Evolutionary conservation across 2,329 filamentous ascomycete species (phyloP).

Genomic region (Diplocarpon mali): DNA sequence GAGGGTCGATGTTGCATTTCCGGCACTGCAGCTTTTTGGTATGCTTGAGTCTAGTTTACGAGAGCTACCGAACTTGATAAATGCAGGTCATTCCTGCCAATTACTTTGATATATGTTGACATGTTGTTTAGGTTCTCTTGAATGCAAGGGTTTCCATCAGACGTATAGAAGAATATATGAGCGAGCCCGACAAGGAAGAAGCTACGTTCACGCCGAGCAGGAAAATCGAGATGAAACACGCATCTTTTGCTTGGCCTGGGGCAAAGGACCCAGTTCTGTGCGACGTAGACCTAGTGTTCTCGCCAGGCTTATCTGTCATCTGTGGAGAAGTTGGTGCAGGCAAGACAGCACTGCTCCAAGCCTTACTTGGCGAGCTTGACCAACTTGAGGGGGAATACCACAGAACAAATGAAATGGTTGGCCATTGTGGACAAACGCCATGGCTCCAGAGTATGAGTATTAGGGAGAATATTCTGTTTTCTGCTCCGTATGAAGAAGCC

Average conservation of each 20-base stretch:
- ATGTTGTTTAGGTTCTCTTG: slow-evolving; percentile 36
- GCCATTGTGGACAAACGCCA: slow-evolving; percentile 54
- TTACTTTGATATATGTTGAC: neutral
- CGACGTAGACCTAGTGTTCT: slow-evolving; percentile 42
- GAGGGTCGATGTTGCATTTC: slow-evolving; percentile 75
- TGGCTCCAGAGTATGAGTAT: slow-evolving; percentile 63
- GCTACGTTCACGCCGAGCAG: slow-evolving; percentile 14
- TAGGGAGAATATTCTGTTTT: slow-evolving; percentile 57
- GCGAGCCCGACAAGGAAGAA: slow-evolving; percentile 64
- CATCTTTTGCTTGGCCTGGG: slow-evolving; percentile 73
- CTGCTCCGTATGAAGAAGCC: slow-evolving; percentile 53
- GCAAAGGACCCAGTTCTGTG: slow-evolving; percentile 43
- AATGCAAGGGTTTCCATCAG: slow-evolving; percentile 76
- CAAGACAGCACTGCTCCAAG: slow-evolving; percentile 38
- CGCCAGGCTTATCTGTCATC: slow-evolving; percentile 46
- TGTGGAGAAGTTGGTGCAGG: slow-evolving; percentile 53
- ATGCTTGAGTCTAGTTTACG: slow-evolving; percentile 65
- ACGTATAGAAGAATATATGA: slow-evolving; percentile 79
- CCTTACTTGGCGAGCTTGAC: slow-evolving; percentile 26
- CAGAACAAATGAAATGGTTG: slow-evolving; percentile 44
- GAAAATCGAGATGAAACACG: slow-evolving; percentile 43
- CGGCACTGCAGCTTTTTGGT: slow-evolving; percentile 69
- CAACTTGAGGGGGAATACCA: slow-evolving; percentile 28
- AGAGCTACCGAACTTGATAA: slow-evolving; percentile 65
- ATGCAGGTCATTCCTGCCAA: slow-evolving; percentile 31